Evolutionary conservation across 345 rosid species (phyloP).

Genomic region (Conringia planisiliqua): DNA sequence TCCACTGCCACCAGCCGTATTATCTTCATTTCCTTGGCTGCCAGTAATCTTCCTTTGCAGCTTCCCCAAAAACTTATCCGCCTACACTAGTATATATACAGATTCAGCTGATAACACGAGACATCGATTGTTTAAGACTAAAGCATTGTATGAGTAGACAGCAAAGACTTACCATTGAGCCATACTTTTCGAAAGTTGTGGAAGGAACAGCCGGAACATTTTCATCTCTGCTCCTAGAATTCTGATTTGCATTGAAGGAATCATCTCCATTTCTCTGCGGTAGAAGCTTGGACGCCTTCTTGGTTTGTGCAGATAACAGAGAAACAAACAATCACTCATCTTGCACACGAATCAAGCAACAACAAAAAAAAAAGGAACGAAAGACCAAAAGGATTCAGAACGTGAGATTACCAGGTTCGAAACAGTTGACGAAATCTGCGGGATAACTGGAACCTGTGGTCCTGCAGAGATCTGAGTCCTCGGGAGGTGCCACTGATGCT

Average conservation of each 20-base stretch:
- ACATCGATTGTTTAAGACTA: background rate
- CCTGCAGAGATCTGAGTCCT: constrained; percentile 43
- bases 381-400: background rate
- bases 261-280: constrained; percentile 44
- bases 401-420: constrained; percentile 60
- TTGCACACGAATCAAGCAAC: background rate
- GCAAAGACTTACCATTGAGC: constrained; percentile 45
- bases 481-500: constrained; percentile 60
- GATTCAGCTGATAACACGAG: background rate
- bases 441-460: constrained; percentile 25
- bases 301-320: constrained; percentile 12
- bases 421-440: constrained; percentile 65
- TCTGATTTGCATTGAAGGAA: constrained; percentile 18
- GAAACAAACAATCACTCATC: constrained; percentile 17
- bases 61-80: constrained; percentile 61
- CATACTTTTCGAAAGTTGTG: constrained; percentile 42
- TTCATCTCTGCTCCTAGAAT: constrained; percentile 35
- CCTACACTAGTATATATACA: constrained; percentile 40
- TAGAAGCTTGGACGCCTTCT: constrained; percentile 59
- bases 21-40: constrained; percentile 32
- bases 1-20: constrained; percentile 19
- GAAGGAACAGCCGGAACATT: constrained; percentile 33
- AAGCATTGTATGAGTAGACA: too few relatives aligned
- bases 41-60: constrained; percentile 46
- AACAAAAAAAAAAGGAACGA: background rate